These are phyloP conservation scores for Clavispora fructus DNA, from an alignment of 805 yeast genomes.

Conservation along the genomic window DNA sequence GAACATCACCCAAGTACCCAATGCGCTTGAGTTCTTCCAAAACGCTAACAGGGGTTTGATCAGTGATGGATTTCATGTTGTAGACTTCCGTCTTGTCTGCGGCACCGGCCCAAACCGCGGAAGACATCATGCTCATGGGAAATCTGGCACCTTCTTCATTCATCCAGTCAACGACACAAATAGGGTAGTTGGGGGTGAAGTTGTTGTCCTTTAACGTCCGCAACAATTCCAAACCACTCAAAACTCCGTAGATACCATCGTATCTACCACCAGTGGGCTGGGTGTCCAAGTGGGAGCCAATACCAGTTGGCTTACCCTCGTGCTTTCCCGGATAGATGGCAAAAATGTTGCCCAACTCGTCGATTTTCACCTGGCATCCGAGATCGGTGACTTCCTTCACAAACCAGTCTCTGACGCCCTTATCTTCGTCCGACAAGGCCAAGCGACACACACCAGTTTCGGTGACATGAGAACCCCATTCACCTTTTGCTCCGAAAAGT, in stretches of 20 bases:
- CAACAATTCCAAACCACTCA: slow-evolving; percentile 61
- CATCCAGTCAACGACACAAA: slow-evolving; percentile 65
- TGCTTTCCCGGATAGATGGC: slow-evolving; percentile 55
- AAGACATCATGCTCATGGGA: slow-evolving; percentile 63
- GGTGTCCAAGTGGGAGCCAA: slow-evolving; percentile 72
- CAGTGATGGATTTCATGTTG: slow-evolving; percentile 49
- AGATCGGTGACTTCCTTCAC: slow-evolving; percentile 43
- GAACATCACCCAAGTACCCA: slow-evolving; percentile 53
- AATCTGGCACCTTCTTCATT: slow-evolving; percentile 79
- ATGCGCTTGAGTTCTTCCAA: slow-evolving; percentile 52
- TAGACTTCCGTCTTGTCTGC: slow-evolving; percentile 45
- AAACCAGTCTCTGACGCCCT: slow-evolving; percentile 63
- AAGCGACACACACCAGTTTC: slow-evolving; percentile 67
- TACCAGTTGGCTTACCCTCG: slow-evolving; percentile 50
- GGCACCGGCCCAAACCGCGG: slow-evolving; percentile 62
- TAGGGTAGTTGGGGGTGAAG: slow-evolving; percentile 58
- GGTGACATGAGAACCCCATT: slow-evolving; percentile 52
- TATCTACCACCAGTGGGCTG: slow-evolving; percentile 78
- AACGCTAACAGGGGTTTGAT: slow-evolving; percentile 43
- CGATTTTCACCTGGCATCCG: slow-evolving; percentile 57
- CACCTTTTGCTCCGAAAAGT: slow-evolving; percentile 55
- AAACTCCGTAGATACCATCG: slow-evolving; percentile 68
- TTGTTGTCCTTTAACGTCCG: slow-evolving; percentile 58
- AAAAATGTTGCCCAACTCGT: slow-evolving; percentile 65
- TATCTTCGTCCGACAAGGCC: slow-evolving; percentile 59